Percentiles rank a stretch among this genome's conserved stretches.
Conservation (phyloP, 345 rosid species). For the Combretum micranthum region DNA sequence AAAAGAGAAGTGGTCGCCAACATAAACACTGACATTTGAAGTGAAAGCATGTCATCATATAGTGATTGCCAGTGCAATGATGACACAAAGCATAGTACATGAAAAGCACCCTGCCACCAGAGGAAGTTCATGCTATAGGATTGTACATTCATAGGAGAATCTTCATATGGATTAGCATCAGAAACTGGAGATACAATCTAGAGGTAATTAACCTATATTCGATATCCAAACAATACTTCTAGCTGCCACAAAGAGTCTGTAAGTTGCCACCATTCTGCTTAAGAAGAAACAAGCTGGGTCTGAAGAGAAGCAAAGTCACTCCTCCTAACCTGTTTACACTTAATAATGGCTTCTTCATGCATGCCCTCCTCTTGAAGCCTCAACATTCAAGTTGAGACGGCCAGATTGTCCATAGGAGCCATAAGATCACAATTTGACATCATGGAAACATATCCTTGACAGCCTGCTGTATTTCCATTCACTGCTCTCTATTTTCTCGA, state of each 20-base stretch:
- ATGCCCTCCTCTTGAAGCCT: constrained; percentile 63
- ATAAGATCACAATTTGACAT: constrained; percentile 62
- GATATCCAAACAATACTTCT: constrained; percentile 33
- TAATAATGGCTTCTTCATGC: constrained; percentile 49
- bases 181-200: too few relatives aligned
- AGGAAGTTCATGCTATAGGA: too few relatives aligned
- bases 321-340: constrained; percentile 66
- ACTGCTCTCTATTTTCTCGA: constrained; percentile 44
- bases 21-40: too few relatives aligned
- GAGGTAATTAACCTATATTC: too few relatives aligned
- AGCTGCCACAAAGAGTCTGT: constrained; percentile 53
- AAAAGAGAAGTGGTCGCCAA: too few relatives aligned
- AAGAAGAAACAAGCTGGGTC: constrained; percentile 47
- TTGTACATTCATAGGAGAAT: too few relatives aligned
- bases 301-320: constrained; percentile 50
- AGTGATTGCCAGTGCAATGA: too few relatives aligned
- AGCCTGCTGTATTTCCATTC: constrained; percentile 65
- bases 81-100: too few relatives aligned
- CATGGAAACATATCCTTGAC: constrained; percentile 78
- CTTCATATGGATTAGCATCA: too few relatives aligned
- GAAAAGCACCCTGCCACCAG: too few relatives aligned
- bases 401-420: constrained; percentile 39
- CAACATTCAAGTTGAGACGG: constrained; percentile 59
- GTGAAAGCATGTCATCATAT: too few relatives aligned
- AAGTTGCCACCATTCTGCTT: constrained; percentile 60